Percentiles rank a stretch among this genome's conserved stretches.
Evolutionary conservation across 495 filamentous ascomycete species (phyloP).

Genomic region (Podospora anserina): DNA sequence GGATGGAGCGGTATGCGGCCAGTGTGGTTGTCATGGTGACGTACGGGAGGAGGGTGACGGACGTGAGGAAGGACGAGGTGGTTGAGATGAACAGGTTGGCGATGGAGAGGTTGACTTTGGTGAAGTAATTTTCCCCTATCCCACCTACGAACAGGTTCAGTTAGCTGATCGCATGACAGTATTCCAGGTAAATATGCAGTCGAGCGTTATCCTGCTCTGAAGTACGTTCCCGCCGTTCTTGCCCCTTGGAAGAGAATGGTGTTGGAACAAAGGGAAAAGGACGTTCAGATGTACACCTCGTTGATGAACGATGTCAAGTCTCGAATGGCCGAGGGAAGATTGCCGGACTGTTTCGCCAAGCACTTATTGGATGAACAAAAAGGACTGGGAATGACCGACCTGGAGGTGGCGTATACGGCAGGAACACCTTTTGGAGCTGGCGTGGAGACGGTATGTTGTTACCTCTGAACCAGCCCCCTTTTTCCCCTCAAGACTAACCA

Average conservation of each 20-base stretch:
- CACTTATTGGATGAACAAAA: constrained; percentile 48
- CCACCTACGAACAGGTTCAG: not conserved
- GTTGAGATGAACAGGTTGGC: constrained; percentile 49
- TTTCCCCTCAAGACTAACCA: not conserved
- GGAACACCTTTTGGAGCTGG: constrained; percentile 62
- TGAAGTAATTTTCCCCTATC: constrained; percentile 39
- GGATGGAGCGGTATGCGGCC: constrained; percentile 54
- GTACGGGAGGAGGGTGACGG: constrained; percentile 56
- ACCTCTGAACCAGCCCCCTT: not conserved
- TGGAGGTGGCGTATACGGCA: constrained; percentile 55
- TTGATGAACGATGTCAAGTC: constrained; percentile 42
- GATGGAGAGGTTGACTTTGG: constrained; percentile 56
- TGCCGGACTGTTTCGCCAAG: constrained; percentile 50
- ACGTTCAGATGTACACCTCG: constrained; percentile 49
- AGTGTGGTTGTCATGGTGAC: constrained; percentile 58
- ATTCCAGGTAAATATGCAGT: constrained; percentile 58
- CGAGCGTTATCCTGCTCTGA: constrained; percentile 56
- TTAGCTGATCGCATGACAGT: not conserved
- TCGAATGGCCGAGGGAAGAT: constrained; percentile 33
- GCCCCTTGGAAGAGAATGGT: constrained; percentile 58
- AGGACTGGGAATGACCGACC: constrained; percentile 47
- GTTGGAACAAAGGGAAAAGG: constrained; percentile 47
- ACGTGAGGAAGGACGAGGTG: constrained; percentile 51
- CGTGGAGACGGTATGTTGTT: constrained; percentile 56
- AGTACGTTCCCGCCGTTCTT: constrained; percentile 50